These are phyloP conservation scores for Sesbania bispinosa DNA, from an alignment of 306 rosid species.

Conservation along the genomic window DNA sequence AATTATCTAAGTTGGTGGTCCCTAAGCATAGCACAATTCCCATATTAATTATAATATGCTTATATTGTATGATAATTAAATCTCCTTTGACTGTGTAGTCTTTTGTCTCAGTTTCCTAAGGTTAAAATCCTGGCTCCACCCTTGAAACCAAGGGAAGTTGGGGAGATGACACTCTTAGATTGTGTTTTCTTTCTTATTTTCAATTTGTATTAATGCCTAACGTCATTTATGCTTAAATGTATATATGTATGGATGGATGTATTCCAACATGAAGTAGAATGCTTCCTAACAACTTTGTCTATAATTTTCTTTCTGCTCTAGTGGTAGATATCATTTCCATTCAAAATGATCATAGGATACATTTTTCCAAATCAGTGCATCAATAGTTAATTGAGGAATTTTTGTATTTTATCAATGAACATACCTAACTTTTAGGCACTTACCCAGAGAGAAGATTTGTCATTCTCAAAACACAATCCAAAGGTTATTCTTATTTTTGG, in stretches of 20 bases:
- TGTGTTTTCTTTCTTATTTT: not conserved
- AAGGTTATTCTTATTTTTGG: no score
- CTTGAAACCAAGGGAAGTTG: not conserved
- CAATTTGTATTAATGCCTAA: not conserved
- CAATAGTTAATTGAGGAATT: no score
- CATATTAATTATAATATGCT: not conserved
- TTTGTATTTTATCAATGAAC: not conserved
- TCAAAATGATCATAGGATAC: not conserved
- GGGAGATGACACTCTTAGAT: not conserved
- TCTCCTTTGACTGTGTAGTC: not conserved
- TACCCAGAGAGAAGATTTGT: no score
- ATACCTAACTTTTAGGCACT: no score
- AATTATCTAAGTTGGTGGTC: not conserved
- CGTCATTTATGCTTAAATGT: not conserved
- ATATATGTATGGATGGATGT: not conserved
- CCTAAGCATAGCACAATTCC: not conserved
- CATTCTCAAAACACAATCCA: no score
- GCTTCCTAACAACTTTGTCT: not conserved
- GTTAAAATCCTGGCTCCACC: not conserved
- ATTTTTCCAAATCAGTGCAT: no score
- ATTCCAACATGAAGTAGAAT: not conserved
- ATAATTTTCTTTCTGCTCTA: not conserved
- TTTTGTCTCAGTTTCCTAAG: not conserved
- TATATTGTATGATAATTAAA: not conserved
- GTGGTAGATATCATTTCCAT: not conserved